A percentile compares a stretch with the other conserved stretches of the same genome.
phyloP scores from a whole-genome alignment of 192 early-diverging fungal genomes.

The Coemansia reversa region DNA sequence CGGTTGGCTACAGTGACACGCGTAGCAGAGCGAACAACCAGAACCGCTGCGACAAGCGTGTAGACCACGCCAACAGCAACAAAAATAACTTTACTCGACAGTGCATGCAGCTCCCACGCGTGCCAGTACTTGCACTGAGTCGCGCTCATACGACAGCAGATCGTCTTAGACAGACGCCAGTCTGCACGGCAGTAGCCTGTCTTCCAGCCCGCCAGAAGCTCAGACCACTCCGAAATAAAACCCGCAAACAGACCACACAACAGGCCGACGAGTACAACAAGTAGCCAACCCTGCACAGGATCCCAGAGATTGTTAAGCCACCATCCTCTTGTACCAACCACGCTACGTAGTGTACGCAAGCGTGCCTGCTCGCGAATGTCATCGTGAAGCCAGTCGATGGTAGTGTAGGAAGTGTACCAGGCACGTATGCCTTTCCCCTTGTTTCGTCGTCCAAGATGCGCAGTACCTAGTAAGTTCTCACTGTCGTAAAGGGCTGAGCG shows the following conservation, averaged over 20 bases:
- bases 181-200: slow-evolving; percentile 77
- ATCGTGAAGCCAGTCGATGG: slow-evolving; percentile 88
- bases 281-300: slow-evolving; percentile 83
- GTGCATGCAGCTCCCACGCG: slow-evolving; percentile 52
- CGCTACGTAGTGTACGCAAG: slow-evolving; percentile 57
- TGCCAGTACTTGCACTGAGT: slow-evolving; percentile 62
- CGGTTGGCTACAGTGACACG: slow-evolving; percentile 35
- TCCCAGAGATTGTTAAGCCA: slow-evolving; percentile 66
- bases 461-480: slow-evolving; percentile 24
- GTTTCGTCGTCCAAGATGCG: slow-evolving; percentile 23
- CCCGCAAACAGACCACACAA: slow-evolving; percentile 44
- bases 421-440: slow-evolving; percentile 45
- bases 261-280: slow-evolving; percentile 71
- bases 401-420: slow-evolving; percentile 51
- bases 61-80: slow-evolving; percentile 56
- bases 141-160: slow-evolving; percentile 75
- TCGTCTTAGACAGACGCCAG: slow-evolving; percentile 71
- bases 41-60: slow-evolving; percentile 57
- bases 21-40: slow-evolving; percentile 63
- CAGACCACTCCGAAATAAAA: slow-evolving; percentile 58
- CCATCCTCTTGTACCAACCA: slow-evolving; percentile 59
- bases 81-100: slow-evolving; percentile 36
- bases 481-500: slow-evolving; percentile 46
- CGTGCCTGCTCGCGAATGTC: slow-evolving; percentile 77
- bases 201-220: slow-evolving; percentile 82